Evolutionary conservation across 257 asterid genomes (phyloP), one percentile per base, ranked within the genome.

Genomic region (Rubia yunnanensis): DNA sequence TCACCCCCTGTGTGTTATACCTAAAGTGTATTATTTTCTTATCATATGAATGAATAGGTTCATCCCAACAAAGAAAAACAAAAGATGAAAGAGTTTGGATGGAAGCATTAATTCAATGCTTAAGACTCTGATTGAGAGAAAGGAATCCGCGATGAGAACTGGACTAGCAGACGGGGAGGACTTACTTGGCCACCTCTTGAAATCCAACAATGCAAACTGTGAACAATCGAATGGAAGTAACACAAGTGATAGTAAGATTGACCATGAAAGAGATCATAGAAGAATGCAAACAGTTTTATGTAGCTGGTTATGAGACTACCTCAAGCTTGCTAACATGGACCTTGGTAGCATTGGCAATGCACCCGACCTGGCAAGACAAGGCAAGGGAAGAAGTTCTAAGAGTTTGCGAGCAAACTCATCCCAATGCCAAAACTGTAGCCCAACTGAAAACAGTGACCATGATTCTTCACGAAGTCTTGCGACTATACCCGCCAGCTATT

Each of bases 301-400:
- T 82, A 57, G 88, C 83, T 23, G 91, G 88, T 27, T 84, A 80
- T 7, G 84, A 82, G 69, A 82, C 86, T 56, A 80, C 86, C 41
- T 64, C 88, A 49, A 76, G 80, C 58, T 76, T 72, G 81, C 61
- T 84, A 69, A 74, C 83, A 20, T 84, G 91, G 88, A 78, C 86
- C 4, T 41, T 82, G 46, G 72, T 82, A 31, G 77, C 80, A 24
- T 32, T 84, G 65, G 81, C 85, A 39, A 82, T 79, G 83, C 85
- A 84, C 49, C 84, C 77, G 15, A 68, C 78, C 49, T 82, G 87
- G 88, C 87, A 84, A 68, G 77, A 76, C 17, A 74, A 76, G 68
- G 87, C 91, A 35, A 80, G 87, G 62, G 73, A 82, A 63, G 84
- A 84, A 78, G 86, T 80, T 30, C 64, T 76, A 22, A 64, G 63